Evolutionary conservation across 2,329 filamentous ascomycete genomes (phyloP).

Genomic region (Pseudogymnoascus sp.): DNA sequence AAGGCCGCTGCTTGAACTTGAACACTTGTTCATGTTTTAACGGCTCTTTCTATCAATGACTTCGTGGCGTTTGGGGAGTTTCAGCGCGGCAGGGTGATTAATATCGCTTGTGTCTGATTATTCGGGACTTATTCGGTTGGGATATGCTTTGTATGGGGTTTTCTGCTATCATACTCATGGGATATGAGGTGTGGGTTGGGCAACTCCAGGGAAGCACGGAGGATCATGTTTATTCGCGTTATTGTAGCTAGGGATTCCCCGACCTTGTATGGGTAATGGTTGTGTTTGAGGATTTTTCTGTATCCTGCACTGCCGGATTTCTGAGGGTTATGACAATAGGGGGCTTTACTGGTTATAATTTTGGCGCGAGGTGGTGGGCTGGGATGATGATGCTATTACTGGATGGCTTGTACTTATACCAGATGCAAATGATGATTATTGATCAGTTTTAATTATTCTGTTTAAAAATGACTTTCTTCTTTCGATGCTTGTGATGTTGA

Average conservation of each 20-base stretch:
- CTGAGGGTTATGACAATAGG: constrained; percentile 13
- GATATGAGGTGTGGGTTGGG: constrained; percentile 10
- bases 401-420: constrained; percentile 13
- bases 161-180: constrained; percentile 11
- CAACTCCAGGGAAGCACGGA: constrained; percentile 10
- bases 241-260: constrained; percentile 12
- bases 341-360: constrained; percentile 13
- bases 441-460: constrained; percentile 7
- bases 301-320: constrained; percentile 6
- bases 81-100: constrained; percentile 7
- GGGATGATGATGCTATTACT: constrained; percentile 13
- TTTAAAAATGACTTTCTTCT: not conserved
- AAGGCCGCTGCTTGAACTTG: constrained; percentile 20
- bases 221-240: constrained; percentile 10
- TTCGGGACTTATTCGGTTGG: constrained; percentile 5
- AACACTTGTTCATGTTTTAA: constrained; percentile 1
- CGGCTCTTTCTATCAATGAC: constrained; percentile 8
- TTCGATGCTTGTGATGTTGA: not conserved
- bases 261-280: constrained; percentile 11
- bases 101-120: constrained; percentile 11
- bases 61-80: constrained; percentile 11
- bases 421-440: constrained; percentile 14
- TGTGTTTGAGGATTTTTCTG: constrained; percentile 6
- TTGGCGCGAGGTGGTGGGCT: constrained; percentile 11
- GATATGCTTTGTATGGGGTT: constrained; percentile 8